Percentiles rank a stretch among this genome's conserved stretches.
phyloP scores from a whole-genome alignment of 2,329 filamentous ascomycete species.

The Botryosphaeria dothidea region DNA sequence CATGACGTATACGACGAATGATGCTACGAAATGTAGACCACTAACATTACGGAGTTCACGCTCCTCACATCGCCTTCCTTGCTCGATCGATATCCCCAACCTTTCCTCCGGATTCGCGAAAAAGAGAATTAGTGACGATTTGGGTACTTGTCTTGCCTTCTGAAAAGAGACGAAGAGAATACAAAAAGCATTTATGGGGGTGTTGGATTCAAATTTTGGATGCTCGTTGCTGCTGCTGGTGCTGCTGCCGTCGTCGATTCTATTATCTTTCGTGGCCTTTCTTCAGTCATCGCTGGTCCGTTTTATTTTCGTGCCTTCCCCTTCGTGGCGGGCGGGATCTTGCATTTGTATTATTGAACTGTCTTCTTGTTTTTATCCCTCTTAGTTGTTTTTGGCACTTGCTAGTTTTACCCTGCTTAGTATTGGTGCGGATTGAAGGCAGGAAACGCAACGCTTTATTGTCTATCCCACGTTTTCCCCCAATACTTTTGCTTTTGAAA shows the following conservation, averaged over 20 bases:
- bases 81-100: constrained; percentile 19
- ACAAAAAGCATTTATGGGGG: constrained; percentile 20
- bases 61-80: constrained; percentile 19
- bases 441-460: neutral
- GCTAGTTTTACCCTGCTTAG: constrained; percentile 13
- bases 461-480: neutral
- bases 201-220: constrained; percentile 16
- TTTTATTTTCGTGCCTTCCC: neutral
- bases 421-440: constrained; percentile 4
- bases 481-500: neutral
- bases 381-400: constrained; percentile 3
- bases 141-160: constrained; percentile 19
- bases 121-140: constrained; percentile 19
- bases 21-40: constrained; percentile 26
- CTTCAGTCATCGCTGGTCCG: constrained; percentile 13
- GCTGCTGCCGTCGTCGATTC: constrained; percentile 6
- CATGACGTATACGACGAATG: constrained; percentile 31
- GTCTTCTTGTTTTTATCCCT: constrained; percentile 1
- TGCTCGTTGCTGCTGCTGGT: constrained; percentile 18
- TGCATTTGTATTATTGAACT: constrained; percentile 19
- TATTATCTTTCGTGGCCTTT: neutral
- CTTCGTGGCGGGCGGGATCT: constrained; percentile 18
- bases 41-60: constrained; percentile 20
- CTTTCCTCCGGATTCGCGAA: constrained; percentile 17
- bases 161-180: constrained; percentile 19